Conservation (phyloP, 2,329 filamentous ascomycete species). For the Stenocarpella maydis region DNA sequence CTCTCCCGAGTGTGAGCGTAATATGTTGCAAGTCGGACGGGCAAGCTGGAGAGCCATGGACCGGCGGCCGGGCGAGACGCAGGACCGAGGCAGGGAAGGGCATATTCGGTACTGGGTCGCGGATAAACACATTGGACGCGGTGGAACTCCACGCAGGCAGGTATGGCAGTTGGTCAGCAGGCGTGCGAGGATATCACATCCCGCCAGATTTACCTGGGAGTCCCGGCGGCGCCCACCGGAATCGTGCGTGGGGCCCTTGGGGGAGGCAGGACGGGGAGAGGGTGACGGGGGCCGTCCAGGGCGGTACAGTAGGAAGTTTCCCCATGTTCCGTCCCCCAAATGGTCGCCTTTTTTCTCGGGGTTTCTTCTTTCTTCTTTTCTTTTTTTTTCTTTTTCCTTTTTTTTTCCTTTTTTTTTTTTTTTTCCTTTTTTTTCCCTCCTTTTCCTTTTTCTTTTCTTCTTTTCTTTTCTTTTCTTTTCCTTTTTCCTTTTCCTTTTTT, state of each 20-base stretch:
- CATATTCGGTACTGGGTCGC: background rate
- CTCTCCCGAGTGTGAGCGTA: background rate
- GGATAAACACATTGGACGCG: slow-evolving; percentile 9
- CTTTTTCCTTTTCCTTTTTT: no score
- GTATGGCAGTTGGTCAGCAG: background rate
- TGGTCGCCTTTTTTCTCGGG: no score
- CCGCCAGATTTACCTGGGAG: slow-evolving; percentile 8
- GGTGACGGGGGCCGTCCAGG: background rate
- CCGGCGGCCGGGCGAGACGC: background rate
- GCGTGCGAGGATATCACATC: background rate
- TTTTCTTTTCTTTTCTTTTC: no score
- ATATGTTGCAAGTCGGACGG: background rate
- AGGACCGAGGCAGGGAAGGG: slow-evolving; percentile 8
- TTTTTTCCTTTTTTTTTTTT: no score
- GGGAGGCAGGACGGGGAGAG: background rate
- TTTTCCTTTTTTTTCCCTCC: no score
- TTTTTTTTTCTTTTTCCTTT: no score
- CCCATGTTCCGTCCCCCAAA: no score
- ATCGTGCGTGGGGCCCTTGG: slow-evolving; percentile 13
- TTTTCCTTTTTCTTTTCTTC: no score
- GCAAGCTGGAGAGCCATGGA: background rate
- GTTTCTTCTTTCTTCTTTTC: no score
- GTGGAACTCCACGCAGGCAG: background rate
- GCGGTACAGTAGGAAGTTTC: background rate
- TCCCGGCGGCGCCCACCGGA: slow-evolving; percentile 15